Base-by-base conservation (phyloP, 2,329 filamentous ascomycete genomes). In the Fusarium chaquense region DNA sequence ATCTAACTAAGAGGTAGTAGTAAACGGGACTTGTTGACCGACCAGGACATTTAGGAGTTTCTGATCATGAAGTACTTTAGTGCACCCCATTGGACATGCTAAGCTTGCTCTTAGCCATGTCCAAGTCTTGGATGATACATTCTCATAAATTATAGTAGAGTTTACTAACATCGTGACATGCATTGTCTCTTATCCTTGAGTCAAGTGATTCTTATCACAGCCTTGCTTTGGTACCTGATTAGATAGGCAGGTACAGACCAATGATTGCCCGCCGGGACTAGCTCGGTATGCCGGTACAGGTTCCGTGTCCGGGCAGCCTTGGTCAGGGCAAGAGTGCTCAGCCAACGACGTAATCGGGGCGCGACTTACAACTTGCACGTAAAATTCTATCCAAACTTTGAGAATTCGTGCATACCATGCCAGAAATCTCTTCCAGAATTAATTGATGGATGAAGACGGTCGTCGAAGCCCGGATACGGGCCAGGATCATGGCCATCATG, bases 371-470 rank as follows among this genome's bases (percentile, higher is more conserved):
- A 69, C 54, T 63, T 59, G 58, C 22, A 62, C 38, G 43, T 67
- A 70, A 58, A 69, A 43, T 46, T 57, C 32, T 61, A 56, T 61
- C 44, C 46, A 43, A 44, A 53, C 51, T 26, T 53, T 51, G n/a
- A 49, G 47, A 33, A 26, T 40, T 56, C 51, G 54, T 30, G 51
- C 20, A 36, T 67, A 68, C 35, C 57, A 76, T 76, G 73, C 67
- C 55, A 68, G 47, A 33, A 26, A 57, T 36, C 33, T 44, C 24
- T 40, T 47, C 33, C 9, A 72, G 45, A 67, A 40, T 44, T 53
- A 26, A 69, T 64, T 65, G 61, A 77, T 77, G 77, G 77, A 77
- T 45, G 69, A 78, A 58, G 74, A 74, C 59, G 63, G 70, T 64
- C 62, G 64, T 30, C 46, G 62, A 18, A 69, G 66, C 61, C 61